phyloP scores from a whole-genome alignment of 129 eudicot genomes.

The Ambrosia trifida region DNA sequence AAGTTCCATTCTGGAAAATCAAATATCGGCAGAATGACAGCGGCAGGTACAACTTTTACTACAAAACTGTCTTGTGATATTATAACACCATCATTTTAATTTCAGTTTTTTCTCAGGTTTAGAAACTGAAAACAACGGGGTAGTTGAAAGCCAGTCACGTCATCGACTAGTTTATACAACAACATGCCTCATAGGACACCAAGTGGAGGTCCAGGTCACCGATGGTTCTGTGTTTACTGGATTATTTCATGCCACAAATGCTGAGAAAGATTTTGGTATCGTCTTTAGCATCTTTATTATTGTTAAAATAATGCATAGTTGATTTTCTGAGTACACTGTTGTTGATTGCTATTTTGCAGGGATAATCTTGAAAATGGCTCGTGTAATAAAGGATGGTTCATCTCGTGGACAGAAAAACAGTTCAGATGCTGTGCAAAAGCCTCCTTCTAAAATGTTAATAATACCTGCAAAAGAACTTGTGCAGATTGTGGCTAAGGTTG shows the following conservation, averaged over 20 bases:
- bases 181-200: conserved; percentile 86
- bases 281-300: conserved; percentile 6
- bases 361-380: conserved; percentile 91
- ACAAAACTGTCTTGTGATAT: background rate
- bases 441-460: conserved; percentile 67
- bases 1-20: conserved; percentile 60
- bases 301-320: conserved; percentile 16
- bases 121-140: conserved; percentile 48
- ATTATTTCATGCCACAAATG: conserved; percentile 73
- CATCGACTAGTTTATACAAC: conserved; percentile 80
- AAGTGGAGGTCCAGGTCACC: conserved; percentile 82
- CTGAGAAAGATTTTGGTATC: conserved; percentile 93
- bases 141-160: conserved; percentile 54
- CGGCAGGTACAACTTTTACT: conserved; percentile 44
- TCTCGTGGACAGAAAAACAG: conserved; percentile 54
- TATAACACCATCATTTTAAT: conserved; percentile 15
- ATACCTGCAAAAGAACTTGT: conserved; percentile 82
- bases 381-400: conserved; percentile 59
- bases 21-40: conserved; percentile 41
- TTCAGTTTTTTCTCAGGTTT: conserved; percentile 41
- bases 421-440: conserved; percentile 53
- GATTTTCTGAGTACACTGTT: conserved; percentile 20
- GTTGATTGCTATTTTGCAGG: conserved; percentile 45
- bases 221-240: conserved; percentile 91
- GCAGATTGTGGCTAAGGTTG: conserved; percentile 91